Conservation (phyloP, 2,329 filamentous ascomycete species). For the Fusarium poae region DNA sequence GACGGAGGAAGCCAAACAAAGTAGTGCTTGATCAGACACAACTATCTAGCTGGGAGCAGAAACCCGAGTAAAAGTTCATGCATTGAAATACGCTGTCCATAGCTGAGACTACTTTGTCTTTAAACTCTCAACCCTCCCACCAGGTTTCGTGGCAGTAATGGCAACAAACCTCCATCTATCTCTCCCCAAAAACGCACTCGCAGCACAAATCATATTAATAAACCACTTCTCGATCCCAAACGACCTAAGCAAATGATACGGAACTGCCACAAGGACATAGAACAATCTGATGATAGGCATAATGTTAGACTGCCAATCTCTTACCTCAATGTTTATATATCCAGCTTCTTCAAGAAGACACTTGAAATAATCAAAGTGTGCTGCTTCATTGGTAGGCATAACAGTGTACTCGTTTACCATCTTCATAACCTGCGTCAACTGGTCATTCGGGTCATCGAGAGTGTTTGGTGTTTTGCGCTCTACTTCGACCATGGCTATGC, state of each 20-base stretch:
- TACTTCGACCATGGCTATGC: conserved; percentile 2
- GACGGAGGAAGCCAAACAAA: too few species aligned
- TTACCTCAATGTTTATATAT: neutral
- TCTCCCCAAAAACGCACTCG: neutral
- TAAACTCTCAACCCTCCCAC: neutral
- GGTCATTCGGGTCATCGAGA: neutral
- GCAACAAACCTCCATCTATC: conserved; percentile 8
- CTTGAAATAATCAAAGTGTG: neutral
- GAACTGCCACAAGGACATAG: neutral
- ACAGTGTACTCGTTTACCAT: conserved; percentile 1
- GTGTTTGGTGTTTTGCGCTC: conserved; percentile 1
- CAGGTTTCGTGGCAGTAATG: conserved; percentile 3
- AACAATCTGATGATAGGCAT: conserved; percentile 3
- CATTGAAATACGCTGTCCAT: too few species aligned
- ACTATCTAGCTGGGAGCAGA: too few species aligned
- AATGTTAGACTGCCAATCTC: neutral
- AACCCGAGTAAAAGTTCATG: too few species aligned
- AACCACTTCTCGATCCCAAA: conserved; percentile 4
- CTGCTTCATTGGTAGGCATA: neutral
- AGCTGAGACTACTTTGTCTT: neutral
- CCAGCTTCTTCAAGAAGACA: neutral
- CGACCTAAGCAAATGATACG: conserved; percentile 1
- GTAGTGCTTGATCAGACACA: too few species aligned
- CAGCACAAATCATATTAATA: neutral
- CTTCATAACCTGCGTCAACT: neutral